A percentile compares a stretch with the other conserved stretches of the same genome.
Conservation (phyloP, 805 yeast species). For the Priceomyces haplophilus region DNA sequence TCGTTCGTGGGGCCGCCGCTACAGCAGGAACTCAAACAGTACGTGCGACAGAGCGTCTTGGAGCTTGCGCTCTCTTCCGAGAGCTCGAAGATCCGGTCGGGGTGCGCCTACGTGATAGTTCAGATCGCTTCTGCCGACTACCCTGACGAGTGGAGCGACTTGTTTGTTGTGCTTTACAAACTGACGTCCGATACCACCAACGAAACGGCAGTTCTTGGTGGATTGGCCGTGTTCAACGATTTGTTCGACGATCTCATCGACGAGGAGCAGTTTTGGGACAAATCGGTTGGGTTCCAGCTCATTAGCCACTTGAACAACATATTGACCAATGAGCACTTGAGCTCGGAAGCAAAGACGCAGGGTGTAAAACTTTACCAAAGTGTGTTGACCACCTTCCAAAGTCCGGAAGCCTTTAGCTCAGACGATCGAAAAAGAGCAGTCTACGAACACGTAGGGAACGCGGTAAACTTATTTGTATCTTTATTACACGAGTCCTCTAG, state of each 20-base stretch:
- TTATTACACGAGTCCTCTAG: conserved; percentile 16
- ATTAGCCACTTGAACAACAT: conserved; percentile 48
- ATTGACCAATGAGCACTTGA: conserved; percentile 18
- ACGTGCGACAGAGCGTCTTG: conserved; percentile 51
- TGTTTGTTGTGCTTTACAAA: conserved; percentile 49
- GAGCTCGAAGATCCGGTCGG: conserved; percentile 59
- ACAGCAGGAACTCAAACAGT: conserved; percentile 47
- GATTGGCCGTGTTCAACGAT: conserved; percentile 63
- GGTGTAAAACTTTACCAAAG: conserved; percentile 53
- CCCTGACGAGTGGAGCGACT: conserved; percentile 94
- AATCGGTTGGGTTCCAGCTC: conserved; percentile 59
- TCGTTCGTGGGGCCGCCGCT: conserved; percentile 69
- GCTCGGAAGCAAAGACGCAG: conserved; percentile 42
- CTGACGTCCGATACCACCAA: conserved; percentile 31
- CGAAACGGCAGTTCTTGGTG: conserved; percentile 45
- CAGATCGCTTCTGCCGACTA: conserved; percentile 86
- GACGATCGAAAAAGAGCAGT: conserved; percentile 36
- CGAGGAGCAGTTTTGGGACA: conserved; percentile 82
- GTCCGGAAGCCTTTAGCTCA: conserved; percentile 45
- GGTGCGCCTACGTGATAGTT: conserved; percentile 71
- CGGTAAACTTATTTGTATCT: conserved; percentile 16
- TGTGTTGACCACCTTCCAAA: conserved; percentile 51
- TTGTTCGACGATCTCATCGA: conserved; percentile 82
- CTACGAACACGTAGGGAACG: conserved; percentile 18
- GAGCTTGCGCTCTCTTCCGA: conserved; percentile 40